These are phyloP conservation scores for Xylaria scruposa DNA, from an alignment of 495 filamentous ascomycete genomes.

Conservation along the genomic window DNA sequence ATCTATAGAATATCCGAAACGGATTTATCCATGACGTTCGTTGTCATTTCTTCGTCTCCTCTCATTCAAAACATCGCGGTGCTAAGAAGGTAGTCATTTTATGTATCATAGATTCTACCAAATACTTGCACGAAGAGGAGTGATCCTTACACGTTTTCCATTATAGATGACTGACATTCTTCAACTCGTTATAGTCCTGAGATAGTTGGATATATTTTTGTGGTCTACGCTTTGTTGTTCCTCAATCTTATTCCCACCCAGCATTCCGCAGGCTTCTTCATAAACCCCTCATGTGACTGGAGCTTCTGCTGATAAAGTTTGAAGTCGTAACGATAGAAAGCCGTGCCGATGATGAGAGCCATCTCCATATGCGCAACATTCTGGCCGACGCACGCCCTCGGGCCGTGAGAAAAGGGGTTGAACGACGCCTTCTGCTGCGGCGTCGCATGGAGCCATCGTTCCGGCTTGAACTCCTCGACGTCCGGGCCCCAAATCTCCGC, in stretches of 20 bases:
- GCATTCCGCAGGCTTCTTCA: constrained; percentile 75
- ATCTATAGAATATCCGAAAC: no score
- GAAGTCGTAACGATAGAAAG: constrained; percentile 77
- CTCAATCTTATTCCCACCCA: constrained; percentile 69
- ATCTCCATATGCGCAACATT: constrained; percentile 93
- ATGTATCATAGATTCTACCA: no score
- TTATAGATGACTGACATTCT: no score
- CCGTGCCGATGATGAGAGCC: constrained; percentile 73
- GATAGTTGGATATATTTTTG: no score
- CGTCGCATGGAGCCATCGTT: constrained; percentile 71
- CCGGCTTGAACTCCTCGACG: constrained; percentile 74
- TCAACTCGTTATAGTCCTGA: no score
- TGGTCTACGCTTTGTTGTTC: background rate
- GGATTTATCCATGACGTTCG: no score
- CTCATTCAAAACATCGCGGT: no score
- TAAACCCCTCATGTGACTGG: constrained; percentile 81
- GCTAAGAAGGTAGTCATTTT: no score
- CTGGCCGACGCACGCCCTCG: constrained; percentile 77
- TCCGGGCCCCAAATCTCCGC: constrained; percentile 80
- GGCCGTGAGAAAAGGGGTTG: constrained; percentile 80
- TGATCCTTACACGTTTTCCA: no score
- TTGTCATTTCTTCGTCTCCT: no score
- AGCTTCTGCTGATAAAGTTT: constrained; percentile 68
- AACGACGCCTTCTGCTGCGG: constrained; percentile 74
- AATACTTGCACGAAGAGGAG: no score